Conservation (phyloP, 2,329 filamentous ascomycete species). For the Cordyceps militaris region DNA sequence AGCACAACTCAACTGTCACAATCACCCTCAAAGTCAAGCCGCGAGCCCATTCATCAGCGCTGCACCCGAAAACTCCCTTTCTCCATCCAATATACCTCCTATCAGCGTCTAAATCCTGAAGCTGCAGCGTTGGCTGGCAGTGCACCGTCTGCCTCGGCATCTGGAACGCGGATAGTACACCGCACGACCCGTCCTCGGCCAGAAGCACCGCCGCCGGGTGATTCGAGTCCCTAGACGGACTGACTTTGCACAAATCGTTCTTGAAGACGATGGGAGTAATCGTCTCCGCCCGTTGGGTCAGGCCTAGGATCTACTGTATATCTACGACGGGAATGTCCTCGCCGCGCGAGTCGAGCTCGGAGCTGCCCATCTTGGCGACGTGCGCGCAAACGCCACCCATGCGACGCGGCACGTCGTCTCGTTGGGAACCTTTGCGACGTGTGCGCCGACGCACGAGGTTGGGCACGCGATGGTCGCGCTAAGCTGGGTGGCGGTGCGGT, state of each 20-base stretch:
- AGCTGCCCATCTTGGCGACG: constrained; percentile 62
- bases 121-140: constrained; percentile 43
- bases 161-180: constrained; percentile 55
- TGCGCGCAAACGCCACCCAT: constrained; percentile 53
- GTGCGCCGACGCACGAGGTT: constrained; percentile 56
- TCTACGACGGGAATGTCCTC: constrained; percentile 44
- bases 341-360: constrained; percentile 49
- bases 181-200: constrained; percentile 39
- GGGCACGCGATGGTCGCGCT: constrained; percentile 58
- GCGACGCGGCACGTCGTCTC: constrained; percentile 47
- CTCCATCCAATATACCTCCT: constrained; percentile 47
- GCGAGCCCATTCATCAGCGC: constrained; percentile 43
- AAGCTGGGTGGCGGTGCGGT: constrained; percentile 57
- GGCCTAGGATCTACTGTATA: constrained; percentile 40
- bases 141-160: constrained; percentile 42
- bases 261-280: constrained; percentile 54
- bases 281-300: constrained; percentile 47
- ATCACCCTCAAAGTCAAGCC: background rate
- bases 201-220: constrained; percentile 57
- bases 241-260: constrained; percentile 53
- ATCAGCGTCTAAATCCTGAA: constrained; percentile 49
- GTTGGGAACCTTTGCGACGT: constrained; percentile 55
- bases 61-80: constrained; percentile 45
- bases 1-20: background rate
- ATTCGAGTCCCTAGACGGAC: constrained; percentile 49